Conservation (phyloP, 192 early-diverging fungal species). For the Coemansia asiatica region DNA sequence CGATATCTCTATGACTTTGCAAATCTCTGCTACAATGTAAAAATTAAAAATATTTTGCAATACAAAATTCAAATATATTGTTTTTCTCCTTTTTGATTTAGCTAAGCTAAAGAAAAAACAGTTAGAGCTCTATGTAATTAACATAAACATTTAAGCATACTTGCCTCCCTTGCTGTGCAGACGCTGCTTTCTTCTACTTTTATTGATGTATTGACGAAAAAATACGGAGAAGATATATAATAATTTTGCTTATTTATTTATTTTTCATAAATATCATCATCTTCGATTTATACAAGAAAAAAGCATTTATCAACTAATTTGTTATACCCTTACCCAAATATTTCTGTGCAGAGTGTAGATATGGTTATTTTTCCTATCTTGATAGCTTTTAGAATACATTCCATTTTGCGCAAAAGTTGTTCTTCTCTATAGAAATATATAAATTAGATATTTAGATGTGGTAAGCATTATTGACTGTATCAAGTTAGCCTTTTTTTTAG, state of each 20-base stretch:
- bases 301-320: not conserved
- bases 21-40: conserved; percentile 22
- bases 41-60: not conserved
- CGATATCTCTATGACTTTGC: conserved; percentile 17
- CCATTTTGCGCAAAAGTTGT: not conserved
- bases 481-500: not conserved
- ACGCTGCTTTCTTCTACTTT: not conserved
- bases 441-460: not conserved
- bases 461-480: not conserved
- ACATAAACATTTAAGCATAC: not conserved
- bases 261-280: not conserved
- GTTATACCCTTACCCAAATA: conserved; percentile 1
- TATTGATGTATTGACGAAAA: not conserved
- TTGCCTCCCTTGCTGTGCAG: conserved; percentile 1
- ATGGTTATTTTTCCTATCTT: not conserved
- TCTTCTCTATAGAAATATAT: not conserved
- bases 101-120: too few relatives aligned
- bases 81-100: not conserved
- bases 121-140: too few relatives aligned
- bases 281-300: not conserved
- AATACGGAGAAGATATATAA: not conserved
- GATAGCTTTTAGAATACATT: not conserved
- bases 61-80: not conserved
- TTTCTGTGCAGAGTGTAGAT: not conserved
- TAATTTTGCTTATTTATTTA: not conserved